phyloP scores from a whole-genome alignment of 78 protist species.

The Ministeria vibrans region DNA sequence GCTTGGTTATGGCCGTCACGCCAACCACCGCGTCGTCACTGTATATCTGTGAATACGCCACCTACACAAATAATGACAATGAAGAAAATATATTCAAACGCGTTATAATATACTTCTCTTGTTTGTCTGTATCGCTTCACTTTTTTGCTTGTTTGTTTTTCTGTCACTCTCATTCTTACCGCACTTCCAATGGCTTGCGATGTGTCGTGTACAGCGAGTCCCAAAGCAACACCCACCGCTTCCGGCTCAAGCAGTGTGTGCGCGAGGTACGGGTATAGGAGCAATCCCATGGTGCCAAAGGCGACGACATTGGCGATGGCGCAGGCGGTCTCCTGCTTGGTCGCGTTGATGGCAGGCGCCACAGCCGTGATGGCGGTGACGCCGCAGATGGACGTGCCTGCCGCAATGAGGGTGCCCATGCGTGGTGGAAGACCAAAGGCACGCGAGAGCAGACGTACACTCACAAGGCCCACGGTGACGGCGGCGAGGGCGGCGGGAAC shows the following conservation, averaged over 20 bases:
- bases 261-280: conserved; percentile 28
- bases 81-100: too few relatives aligned
- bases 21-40: not conserved
- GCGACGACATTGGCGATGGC: conserved; percentile 55
- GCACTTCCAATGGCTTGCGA: conserved; percentile 19
- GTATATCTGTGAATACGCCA: conserved; percentile 12
- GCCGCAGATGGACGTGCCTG: conserved; percentile 33
- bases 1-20: conserved; percentile 30
- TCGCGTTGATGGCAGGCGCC: conserved; percentile 29
- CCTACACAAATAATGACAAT: too few relatives aligned
- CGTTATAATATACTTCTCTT: too few relatives aligned
- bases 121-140: too few relatives aligned
- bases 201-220: conserved; percentile 36
- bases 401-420: conserved; percentile 26
- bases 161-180: too few relatives aligned
- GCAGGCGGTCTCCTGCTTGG: conserved; percentile 14
- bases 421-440: not conserved
- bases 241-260: not conserved
- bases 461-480: conserved; percentile 2
- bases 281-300: conserved; percentile 50
- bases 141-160: too few relatives aligned
- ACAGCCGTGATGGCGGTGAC: conserved; percentile 41
- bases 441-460: conserved; percentile 6
- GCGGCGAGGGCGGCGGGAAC: conserved; percentile 14
- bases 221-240: conserved; percentile 20